Evolutionary conservation across 2,329 filamentous ascomycete genomes (phyloP).

Genomic region (Paecilomyces formosus): DNA sequence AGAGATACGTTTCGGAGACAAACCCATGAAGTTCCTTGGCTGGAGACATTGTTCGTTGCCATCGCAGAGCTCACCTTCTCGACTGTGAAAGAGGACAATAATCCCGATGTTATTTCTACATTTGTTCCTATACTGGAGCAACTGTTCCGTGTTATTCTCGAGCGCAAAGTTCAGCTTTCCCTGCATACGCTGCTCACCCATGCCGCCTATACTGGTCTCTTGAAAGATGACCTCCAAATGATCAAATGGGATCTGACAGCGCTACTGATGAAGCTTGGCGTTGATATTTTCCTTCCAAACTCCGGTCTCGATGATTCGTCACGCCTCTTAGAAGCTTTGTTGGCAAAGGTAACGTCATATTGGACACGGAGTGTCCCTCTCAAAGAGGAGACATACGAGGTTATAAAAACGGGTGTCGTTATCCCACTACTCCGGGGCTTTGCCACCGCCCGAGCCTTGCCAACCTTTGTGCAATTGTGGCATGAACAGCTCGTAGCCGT

Average conservation of each 20-base stretch:
- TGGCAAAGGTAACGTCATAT: slow-evolving; percentile 26
- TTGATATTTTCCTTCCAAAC: slow-evolving; percentile 38
- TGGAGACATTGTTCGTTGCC: slow-evolving; percentile 41
- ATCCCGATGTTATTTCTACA: slow-evolving; percentile 15
- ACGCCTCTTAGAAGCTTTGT: slow-evolving; percentile 27
- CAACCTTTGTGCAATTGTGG: slow-evolving; percentile 34
- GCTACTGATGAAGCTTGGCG: slow-evolving; percentile 33
- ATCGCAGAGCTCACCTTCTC: slow-evolving; percentile 34
- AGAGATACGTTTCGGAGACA: slow-evolving; percentile 36
- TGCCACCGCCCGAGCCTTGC: slow-evolving; percentile 31
- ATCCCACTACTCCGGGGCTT: slow-evolving; percentile 35
- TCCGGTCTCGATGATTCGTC: slow-evolving; percentile 31
- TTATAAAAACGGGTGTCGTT: slow-evolving; percentile 31
- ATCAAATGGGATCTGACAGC: slow-evolving; percentile 35
- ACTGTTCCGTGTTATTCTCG: slow-evolving; percentile 31
- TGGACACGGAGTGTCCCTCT: slow-evolving; percentile 17
- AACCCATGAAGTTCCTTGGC: slow-evolving; percentile 41
- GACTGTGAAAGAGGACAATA: slow-evolving; percentile 20
- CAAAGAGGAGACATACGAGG: slow-evolving; percentile 16
- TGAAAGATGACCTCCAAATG: slow-evolving; percentile 21
- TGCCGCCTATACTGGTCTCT: slow-evolving; percentile 33
- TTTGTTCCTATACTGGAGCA: slow-evolving; percentile 29
- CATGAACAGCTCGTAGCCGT: slow-evolving; percentile 28
- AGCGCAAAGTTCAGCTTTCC: slow-evolving; percentile 32
- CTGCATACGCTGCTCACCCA: slow-evolving; percentile 34